Evolutionary conservation across 176 grass and related monocot genomes (phyloP), one percentile per base, ranked within the genome.

Genomic region (Saccharum officinarum): DNA sequence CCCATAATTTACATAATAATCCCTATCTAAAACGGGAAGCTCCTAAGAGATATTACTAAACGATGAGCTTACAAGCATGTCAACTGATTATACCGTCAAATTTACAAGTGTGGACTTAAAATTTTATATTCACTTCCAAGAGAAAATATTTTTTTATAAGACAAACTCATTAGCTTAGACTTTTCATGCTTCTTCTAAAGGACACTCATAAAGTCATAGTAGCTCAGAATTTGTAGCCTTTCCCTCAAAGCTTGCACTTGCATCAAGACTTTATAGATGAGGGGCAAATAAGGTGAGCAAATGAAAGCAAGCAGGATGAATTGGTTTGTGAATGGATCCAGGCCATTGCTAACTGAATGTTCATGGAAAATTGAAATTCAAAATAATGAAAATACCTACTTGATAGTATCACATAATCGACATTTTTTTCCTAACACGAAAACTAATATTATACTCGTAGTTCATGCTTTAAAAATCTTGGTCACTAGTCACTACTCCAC

Each of bases 281-380:
- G 12, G 16, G 22, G 47, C 2, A 49, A 65, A 23, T 60, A 71
- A 78, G 22, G 37, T 31, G 40, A 63, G 50, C 71, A 76, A 17
- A 76, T 33, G 28, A 80, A 40, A 4, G 17, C 52, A 50, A 85
- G 68, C 49, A 69, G 30, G 62, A 59, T 40, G 39, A 63, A 30
- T 64, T 63, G 20, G 25, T 41, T 33, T 77, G 66, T 30, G 25
- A 20, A 46, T 65, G 22, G 38, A 85, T 40, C 6, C 22, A 63
- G 31, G 28, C 28, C 37, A 59, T 17, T 84, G 46, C 17, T 72
- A 88, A 64, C 18, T 42, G n/a, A 64, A 64, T 52, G 16, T 73
- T 30, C 10, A 71, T 33, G 3, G 33, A 74, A 72, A 73, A 75
- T 61, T 61, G n/a, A 61, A 23, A 61, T 59, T 59, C 55, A 59